phyloP scores from a whole-genome alignment of 2,329 filamentous ascomycete species.

The Pestalotiopsis sp. region DNA sequence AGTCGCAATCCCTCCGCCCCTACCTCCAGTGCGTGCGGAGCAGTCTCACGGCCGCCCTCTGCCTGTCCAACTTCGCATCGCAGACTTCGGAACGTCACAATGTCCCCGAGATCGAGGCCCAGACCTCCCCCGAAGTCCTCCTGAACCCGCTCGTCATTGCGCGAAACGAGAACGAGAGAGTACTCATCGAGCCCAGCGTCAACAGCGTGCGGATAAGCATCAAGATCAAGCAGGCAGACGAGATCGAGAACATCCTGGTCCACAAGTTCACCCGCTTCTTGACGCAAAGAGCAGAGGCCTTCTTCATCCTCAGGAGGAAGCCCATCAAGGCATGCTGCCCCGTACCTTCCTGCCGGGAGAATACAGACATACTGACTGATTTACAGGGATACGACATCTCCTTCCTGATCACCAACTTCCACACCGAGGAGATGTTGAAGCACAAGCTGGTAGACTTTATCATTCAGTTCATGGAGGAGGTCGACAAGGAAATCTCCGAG shows the following conservation, averaged over 20 bases:
- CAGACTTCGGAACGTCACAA: conserved; percentile 97
- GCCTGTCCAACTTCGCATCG: conserved; percentile 94
- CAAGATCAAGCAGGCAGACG: conserved; percentile 98
- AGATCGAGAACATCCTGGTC: conserved; percentile 96
- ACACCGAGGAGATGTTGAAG: conserved; percentile 98
- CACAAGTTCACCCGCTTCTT: conserved; percentile 98
- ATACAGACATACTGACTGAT: not conserved
- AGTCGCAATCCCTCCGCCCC: conserved; percentile 95
- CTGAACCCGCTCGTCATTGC: conserved; percentile 89
- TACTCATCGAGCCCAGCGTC: conserved; percentile 93
- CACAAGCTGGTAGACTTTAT: conserved; percentile 99
- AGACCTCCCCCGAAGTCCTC: conserved; percentile 89
- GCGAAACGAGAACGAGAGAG: conserved; percentile 95
- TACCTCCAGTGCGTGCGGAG: conserved; percentile 96
- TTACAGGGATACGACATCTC: conserved; percentile 93
- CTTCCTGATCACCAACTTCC: conserved; percentile 97
- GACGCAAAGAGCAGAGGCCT: conserved; percentile 93
- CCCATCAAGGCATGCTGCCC: conserved; percentile 74
- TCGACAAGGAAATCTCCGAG: conserved; percentile 99
- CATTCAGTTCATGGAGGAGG: conserved; percentile 99
- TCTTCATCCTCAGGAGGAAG: conserved; percentile 95
- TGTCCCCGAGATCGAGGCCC: conserved; percentile 94
- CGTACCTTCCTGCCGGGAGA: not conserved
- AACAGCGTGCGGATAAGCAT: conserved; percentile 98
- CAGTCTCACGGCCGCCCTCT: conserved; percentile 90